A percentile compares a stretch with the other conserved stretches of the same genome.
phyloP scores from a whole-genome alignment of 257 asterid genomes.

The Phtheirospermum japonicum region DNA sequence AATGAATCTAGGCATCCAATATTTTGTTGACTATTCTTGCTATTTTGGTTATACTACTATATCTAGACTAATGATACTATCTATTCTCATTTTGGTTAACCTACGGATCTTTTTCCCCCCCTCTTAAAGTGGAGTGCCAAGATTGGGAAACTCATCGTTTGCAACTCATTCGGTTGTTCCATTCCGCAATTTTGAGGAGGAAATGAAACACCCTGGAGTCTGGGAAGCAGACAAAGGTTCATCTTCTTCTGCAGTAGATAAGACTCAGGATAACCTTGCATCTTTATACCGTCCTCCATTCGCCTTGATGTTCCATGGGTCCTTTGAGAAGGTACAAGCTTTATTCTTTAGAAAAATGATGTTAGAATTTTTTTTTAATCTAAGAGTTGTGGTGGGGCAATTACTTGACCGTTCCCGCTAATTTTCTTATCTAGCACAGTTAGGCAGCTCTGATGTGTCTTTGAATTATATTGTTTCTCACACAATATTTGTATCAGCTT shows the following conservation, averaged over 20 bases:
- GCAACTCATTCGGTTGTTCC: conserved; percentile 79
- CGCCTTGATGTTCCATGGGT: conserved; percentile 79
- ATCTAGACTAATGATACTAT: background rate
- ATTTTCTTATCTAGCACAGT: conserved; percentile 9
- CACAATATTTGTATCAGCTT: conserved; percentile 8
- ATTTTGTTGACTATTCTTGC: background rate
- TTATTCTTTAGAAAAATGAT: conserved; percentile 13
- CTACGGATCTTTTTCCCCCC: conserved; percentile 15
- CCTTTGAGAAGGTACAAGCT: conserved; percentile 78
- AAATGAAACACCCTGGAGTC: conserved; percentile 76
- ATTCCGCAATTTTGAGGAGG: conserved; percentile 95
- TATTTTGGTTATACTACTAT: background rate
- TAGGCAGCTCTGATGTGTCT: conserved; percentile 5
- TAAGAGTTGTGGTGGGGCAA: conserved; percentile 7
- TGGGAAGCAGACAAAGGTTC: conserved; percentile 78
- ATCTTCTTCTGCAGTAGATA: conserved; percentile 59
- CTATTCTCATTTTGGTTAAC: conserved; percentile 8
- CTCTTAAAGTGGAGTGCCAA: conserved; percentile 41
- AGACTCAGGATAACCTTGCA: conserved; percentile 84
- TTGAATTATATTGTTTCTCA: conserved; percentile 8
- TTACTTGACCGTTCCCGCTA: conserved; percentile 9
- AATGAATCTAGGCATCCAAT: background rate
- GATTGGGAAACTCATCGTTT: conserved; percentile 54
- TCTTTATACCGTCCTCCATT: conserved; percentile 96
- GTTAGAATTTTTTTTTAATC: background rate